These are phyloP conservation scores for Aspergillus sparsus DNA, from an alignment of 495 filamentous ascomycete genomes.

Conservation along the genomic window DNA sequence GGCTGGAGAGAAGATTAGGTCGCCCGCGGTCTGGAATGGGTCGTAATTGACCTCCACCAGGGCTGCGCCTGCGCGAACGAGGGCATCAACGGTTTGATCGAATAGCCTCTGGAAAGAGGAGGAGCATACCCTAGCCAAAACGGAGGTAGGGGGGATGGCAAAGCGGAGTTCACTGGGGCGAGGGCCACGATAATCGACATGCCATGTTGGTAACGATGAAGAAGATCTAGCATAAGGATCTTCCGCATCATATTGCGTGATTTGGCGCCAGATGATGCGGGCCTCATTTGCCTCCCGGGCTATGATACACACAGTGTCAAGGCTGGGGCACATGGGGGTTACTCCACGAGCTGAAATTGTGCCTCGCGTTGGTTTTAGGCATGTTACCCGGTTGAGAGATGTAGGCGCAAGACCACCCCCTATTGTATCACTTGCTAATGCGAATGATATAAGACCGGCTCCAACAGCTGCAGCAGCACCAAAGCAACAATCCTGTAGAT, in stretches of 20 bases:
- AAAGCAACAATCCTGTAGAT: neutral
- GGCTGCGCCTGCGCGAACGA: neutral
- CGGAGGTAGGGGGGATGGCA: neutral
- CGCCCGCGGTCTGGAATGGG: neutral
- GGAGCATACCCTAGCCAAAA: neutral
- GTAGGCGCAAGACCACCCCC: neutral
- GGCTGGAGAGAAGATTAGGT: neutral
- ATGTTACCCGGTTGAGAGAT: neutral
- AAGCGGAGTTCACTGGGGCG: neutral
- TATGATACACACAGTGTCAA: conserved; percentile 1
- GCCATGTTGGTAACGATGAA: conserved; percentile 6
- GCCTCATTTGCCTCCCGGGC: neutral
- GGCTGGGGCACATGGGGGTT: conserved; percentile 2
- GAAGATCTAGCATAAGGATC: conserved; percentile 1
- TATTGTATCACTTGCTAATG: conserved; percentile 5
- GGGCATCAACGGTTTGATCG: neutral
- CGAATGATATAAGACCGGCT: neutral
- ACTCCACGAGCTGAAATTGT: neutral
- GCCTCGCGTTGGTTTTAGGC: neutral
- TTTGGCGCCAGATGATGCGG: neutral
- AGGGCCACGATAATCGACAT: neutral
- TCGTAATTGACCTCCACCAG: neutral
- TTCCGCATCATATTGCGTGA: neutral
- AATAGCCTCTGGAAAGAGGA: neutral
- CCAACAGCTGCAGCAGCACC: neutral